Evolutionary conservation across 169 alveolate species (phyloP), one percentile per base, ranked within the genome.

Genomic region (Plasmodium vivax): DNA sequence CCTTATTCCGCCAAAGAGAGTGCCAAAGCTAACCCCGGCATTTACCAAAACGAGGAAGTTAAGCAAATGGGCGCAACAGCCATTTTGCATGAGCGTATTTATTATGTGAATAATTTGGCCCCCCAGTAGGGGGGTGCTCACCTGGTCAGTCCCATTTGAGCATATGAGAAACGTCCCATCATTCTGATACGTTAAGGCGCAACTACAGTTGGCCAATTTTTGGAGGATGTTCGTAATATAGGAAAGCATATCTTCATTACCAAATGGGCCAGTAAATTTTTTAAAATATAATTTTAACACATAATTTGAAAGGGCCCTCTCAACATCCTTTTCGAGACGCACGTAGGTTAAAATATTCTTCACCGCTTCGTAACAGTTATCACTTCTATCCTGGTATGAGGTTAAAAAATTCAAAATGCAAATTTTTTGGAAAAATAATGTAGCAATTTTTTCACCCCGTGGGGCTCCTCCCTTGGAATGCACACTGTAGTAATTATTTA

Each of bases 241-340:
- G 2, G 16, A 36, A 71, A 45, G 62, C 9, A 82, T 81, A 68
- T 82, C 54, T 75, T 75, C 30, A 36, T 82, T 58, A 58, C 36
- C 74, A 23, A 30, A 43, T 10, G 47, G 32, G 0, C 36, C 43
- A 71, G n/a, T 47, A 12, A 3, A 19, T 5, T 68, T 82, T 72
- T 71, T 82, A 45, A 91, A 82, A 91, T 91, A 91, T 51, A 91
- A 51, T 45, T 56, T 81, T 51, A 91, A 38, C 12, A 91, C 74
- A 91, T 36, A 80, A 45, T 91, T 91, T 79, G 82, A 62, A 34
- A 90, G 47, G 34, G 54, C 72, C 23, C 54, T 32, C 54, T 82
- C 84, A 30, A 71, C 32, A 12, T 62, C 80, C 74, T 68, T 91
- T 45, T 91, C 84, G 30, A 82, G 27, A 5, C 68, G 72, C 8